A percentile compares a stretch with the other conserved stretches of the same genome.
These are phyloP conservation scores for Salix udensis DNA, from an alignment of 345 rosid genomes.

Conservation along the genomic window DNA sequence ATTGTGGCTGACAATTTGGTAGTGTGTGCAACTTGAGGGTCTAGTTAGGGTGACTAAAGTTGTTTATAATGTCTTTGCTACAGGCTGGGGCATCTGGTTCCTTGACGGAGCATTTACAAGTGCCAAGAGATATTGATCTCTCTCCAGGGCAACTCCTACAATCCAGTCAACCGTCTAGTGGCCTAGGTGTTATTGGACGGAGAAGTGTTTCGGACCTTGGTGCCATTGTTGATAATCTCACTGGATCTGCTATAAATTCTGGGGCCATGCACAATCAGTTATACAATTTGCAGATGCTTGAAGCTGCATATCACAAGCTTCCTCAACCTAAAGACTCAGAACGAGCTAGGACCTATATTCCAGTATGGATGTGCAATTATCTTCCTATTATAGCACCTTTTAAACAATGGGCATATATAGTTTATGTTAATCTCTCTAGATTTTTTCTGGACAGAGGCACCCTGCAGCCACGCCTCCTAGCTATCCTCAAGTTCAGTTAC, in stretches of 20 bases:
- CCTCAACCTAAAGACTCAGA: conserved; percentile 95
- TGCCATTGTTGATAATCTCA: conserved; percentile 65
- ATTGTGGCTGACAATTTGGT: too few species aligned
- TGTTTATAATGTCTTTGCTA: conserved; percentile 22
- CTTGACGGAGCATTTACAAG: conserved; percentile 58
- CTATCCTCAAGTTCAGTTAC: too few species aligned
- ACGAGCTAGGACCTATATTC: conserved; percentile 71
- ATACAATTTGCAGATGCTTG: conserved; percentile 83
- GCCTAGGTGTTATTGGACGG: conserved; percentile 86
- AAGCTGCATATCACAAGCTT: conserved; percentile 70
- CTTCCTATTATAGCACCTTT: conserved; percentile 9
- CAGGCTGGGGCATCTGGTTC: conserved; percentile 66
- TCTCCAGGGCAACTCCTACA: conserved; percentile 88
- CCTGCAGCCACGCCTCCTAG: conserved; percentile 21
- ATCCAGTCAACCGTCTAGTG: conserved; percentile 59
- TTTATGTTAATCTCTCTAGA: neutral
- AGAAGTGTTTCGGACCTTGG: conserved; percentile 81
- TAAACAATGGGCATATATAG: neutral
- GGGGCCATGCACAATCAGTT: conserved; percentile 69
- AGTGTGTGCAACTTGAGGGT: neutral
- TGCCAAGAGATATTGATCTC: conserved; percentile 63
- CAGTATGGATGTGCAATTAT: conserved; percentile 43
- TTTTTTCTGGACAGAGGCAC: conserved; percentile 64
- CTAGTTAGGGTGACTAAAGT: conserved; percentile 4
- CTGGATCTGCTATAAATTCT: conserved; percentile 44